Conservation (phyloP, 179 eudicot genomes). For the Nepenthes alata region DNA sequence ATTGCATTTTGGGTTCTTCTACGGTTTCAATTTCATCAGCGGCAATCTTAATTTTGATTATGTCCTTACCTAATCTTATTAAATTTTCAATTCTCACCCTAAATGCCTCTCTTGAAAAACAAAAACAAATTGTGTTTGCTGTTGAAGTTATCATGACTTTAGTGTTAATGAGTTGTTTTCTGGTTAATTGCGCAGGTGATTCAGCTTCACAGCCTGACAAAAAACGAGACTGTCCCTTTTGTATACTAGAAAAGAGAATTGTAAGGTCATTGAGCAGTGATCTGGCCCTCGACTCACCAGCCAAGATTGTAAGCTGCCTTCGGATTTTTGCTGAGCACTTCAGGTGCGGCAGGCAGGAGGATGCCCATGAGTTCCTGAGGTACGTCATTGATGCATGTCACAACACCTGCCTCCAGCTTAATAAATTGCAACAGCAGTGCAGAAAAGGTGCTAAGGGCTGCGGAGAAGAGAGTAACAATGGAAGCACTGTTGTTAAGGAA, state of each 20-base stretch:
- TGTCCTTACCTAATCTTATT: no score
- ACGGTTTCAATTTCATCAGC: no score
- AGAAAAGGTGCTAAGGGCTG: conserved; percentile 32
- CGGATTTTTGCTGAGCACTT: conserved; percentile 66
- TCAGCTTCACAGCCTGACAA: conserved; percentile 38
- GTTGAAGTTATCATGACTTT: not conserved
- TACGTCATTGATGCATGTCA: conserved; percentile 94
- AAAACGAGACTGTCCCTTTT: conserved; percentile 80
- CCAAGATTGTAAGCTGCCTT: conserved; percentile 55
- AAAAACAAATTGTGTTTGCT: no score
- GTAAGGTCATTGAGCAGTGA: conserved; percentile 63
- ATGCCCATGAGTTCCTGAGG: conserved; percentile 93
- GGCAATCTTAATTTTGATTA: no score
- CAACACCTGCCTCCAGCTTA: conserved; percentile 69
- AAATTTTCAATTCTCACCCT: no score
- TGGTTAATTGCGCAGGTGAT: conserved; percentile 42
- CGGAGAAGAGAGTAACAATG: conserved; percentile 26
- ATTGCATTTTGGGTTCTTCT: no score
- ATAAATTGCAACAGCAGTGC: conserved; percentile 57
- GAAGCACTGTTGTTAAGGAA: conserved; percentile 57
- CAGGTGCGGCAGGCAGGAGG: conserved; percentile 76
- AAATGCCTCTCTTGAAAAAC: no score
- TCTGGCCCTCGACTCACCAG: conserved; percentile 50
- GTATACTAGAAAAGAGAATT: conserved; percentile 77
- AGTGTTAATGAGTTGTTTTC: not conserved